Base-by-base conservation (phyloP, 495 filamentous ascomycete species). In the Tuber calosporum region DNA sequence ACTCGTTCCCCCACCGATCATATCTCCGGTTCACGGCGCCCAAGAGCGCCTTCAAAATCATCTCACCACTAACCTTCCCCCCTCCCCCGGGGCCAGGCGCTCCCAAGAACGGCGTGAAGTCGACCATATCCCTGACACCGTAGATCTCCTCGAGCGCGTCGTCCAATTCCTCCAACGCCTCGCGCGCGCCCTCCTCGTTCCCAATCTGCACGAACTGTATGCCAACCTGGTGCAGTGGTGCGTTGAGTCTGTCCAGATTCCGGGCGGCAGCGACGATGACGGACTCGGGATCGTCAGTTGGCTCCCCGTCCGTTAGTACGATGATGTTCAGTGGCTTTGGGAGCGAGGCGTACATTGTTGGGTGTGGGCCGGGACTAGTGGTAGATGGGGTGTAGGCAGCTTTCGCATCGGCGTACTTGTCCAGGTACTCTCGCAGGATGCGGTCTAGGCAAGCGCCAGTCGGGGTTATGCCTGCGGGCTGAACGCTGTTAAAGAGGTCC, bases 201-300 rank as follows among this genome's bases (percentile, higher is more conserved):
- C 95, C 95, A 71, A 98, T 91, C 84, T 99, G 95, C 84, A 99
- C 95, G 84, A 99, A 97, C 83, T 99, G 95, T 72, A 99, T 89
- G 19, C 96, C 95, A 19, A 97, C 85, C 84, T 99, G 95, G 86
- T 92, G 91, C 37, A 92, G 86, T 42, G 90, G 88, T 0, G 93
- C 94, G 43, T 89, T 86, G 6, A 90, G 81, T 26, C 81, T 83
- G 81, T 97, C 94, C 36, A 99, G 84, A 74, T 87, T 87, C 82
- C 87, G 84, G 0, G 93, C 95, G 0, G 87, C 85, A 11, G 82
- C 79, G 17, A 91, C 84, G 73, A 99, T 90, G 17, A 91, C 85
- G 67, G 83, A 85, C 83, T 96, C 92, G 17, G 91, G 83, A 76
- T 94, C 92, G 77, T 98, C 96, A 4, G 87, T 90, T 2, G 96